Conservation (phyloP, 345 rosid species). For the Punica granatum region DNA sequence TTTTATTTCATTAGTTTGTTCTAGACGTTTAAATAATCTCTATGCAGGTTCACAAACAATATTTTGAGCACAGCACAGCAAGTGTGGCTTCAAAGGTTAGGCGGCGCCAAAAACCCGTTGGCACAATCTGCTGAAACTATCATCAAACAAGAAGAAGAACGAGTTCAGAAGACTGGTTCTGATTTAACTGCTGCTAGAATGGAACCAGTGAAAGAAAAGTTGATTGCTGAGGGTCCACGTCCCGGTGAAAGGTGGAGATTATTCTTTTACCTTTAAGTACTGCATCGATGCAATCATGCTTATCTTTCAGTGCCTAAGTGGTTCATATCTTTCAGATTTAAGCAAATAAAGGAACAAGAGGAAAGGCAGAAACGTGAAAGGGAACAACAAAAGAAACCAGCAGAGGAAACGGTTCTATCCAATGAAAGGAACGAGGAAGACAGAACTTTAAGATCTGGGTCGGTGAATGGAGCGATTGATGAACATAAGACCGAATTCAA, state of each 20-base stretch:
- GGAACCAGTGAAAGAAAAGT: constrained; percentile 29
- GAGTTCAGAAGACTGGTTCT: constrained; percentile 33
- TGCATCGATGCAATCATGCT: neutral
- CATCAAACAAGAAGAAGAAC: constrained; percentile 22
- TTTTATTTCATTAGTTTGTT: neutral
- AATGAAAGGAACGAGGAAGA: constrained; percentile 10
- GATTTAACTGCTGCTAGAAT: constrained; percentile 23
- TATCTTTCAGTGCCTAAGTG: constrained; percentile 9
- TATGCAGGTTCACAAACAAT: constrained; percentile 84
- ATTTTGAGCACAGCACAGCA: constrained; percentile 82
- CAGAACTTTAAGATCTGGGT: constrained; percentile 10
- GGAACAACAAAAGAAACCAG: constrained; percentile 53
- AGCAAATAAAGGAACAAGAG: constrained; percentile 73
- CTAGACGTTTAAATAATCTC: neutral
- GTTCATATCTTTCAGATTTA: constrained; percentile 46
- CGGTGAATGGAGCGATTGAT: constrained; percentile 16
- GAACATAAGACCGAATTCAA: constrained; percentile 6
- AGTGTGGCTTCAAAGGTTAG: constrained; percentile 90
- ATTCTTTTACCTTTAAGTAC: constrained; percentile 5
- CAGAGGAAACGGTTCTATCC: constrained; percentile 25
- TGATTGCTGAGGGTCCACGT: constrained; percentile 43
- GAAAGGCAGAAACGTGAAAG: constrained; percentile 51
- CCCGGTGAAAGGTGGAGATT: constrained; percentile 67
- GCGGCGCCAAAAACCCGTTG: constrained; percentile 59
- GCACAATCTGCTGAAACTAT: constrained; percentile 34